Evolutionary conservation across 257 asterid genomes (phyloP).

Genomic region (Nicotiana tomentosiformis): DNA sequence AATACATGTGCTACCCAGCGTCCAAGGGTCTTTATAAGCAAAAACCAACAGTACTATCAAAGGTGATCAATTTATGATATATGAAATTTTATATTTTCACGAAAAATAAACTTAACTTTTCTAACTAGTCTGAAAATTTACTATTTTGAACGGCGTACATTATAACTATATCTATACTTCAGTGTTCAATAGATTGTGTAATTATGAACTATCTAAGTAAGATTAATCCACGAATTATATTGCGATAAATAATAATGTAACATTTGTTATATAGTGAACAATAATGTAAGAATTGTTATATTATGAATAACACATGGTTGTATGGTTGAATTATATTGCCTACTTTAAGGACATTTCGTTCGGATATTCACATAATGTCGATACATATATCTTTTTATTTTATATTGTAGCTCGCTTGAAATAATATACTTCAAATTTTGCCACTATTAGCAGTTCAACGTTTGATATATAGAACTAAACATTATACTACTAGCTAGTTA

Average conservation of each 20-base stretch:
- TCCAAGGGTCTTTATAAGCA: not conserved
- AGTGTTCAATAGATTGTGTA: too few relatives aligned
- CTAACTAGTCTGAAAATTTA: not conserved
- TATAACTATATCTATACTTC: not conserved
- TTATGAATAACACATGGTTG: too few relatives aligned
- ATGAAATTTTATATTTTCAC: not conserved
- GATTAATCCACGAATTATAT: too few relatives aligned
- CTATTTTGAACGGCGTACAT: not conserved
- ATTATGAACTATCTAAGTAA: not conserved
- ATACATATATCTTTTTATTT: too few relatives aligned
- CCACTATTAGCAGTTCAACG: too few relatives aligned
- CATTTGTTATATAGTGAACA: not conserved
- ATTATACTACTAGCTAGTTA: too few relatives aligned
- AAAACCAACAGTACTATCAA: too few relatives aligned
- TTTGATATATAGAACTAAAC: too few relatives aligned
- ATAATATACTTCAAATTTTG: too few relatives aligned
- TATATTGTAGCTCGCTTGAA: too few relatives aligned
- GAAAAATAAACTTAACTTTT: too few relatives aligned
- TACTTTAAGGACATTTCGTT: not conserved
- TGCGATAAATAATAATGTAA: too few relatives aligned
- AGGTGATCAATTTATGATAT: not conserved
- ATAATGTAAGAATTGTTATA: not conserved
- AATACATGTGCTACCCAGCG: not conserved
- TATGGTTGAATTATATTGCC: not conserved
- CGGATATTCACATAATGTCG: not conserved